Base-by-base conservation (phyloP, 2,329 filamentous ascomycete genomes). In the Fusarium denticulatum region DNA sequence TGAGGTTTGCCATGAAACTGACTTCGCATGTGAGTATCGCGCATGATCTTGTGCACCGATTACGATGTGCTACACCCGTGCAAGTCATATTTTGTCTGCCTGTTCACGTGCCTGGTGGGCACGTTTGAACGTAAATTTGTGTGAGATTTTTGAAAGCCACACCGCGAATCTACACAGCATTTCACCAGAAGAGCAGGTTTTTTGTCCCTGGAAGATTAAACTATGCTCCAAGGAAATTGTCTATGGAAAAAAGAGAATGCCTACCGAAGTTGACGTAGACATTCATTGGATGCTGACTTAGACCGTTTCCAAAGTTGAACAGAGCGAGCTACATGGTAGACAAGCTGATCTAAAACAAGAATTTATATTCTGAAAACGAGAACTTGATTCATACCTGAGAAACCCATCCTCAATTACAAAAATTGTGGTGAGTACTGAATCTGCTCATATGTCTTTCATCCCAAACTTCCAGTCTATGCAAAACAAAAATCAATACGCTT, bases 401-500 rank as follows among this genome's bases (percentile, higher is more conserved):
- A 55, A 50, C 45, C 63, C 55, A 45, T 49, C 39, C 45, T 47
- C 34, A 45, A 60, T 42, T 40, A 26, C 45, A 36, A 69, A 69
- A 39, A 15, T 55, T 66, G 50, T 67, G 53, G 50, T 43, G 24
- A 60, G 73, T 64, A 68, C 55, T 57, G 37, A 72, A 45, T 39
- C 53, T 61, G 57, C 40, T 47, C 40, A 39, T 70, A 43, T 74
- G 67, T 60, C 55, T 60, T 74, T 60, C n/a, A 46, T 58, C 46
- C 37, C 57, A 39, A 63, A 45, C 56, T 32, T 55, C 58, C 39
- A 60, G 57, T 73, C 55, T 76, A 74, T 67, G 53, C 62, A 42
- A 63, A 73, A 71, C 52, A 65, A 55, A 58, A 69, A 69, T 59
- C 61, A 68, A 68, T 58, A 60, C 70, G 74, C 72, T 75, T 47